Evolutionary conservation across 2,329 filamentous ascomycete genomes (phyloP), one percentile per base, ranked within the genome.

Genomic region (Xylariaceae sp.): DNA sequence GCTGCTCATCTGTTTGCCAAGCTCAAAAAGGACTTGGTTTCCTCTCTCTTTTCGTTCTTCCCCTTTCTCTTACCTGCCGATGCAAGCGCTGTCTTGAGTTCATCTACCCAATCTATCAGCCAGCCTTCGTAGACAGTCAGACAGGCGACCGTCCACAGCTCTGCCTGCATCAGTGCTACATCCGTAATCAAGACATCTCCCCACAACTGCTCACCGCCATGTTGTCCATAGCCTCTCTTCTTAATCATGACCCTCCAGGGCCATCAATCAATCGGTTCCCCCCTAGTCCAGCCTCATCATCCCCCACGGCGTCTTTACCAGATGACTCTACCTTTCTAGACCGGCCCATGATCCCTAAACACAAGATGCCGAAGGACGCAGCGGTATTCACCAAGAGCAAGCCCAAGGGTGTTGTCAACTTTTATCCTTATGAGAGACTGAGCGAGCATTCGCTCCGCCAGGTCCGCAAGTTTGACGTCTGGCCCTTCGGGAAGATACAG

Each of bases 401-500:
- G 56, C 77, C 84, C 29, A 85, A 86, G 60, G 90, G 89, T 2
- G 76, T 81, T 23, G 79, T 96, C 63, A 88, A 88, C 69, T 96
- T 88, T 68, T 82, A 82, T 18, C 90, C 93, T 0, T 88, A 85
- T 68, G 90, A 96, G 68, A 77, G 81, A 45, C 73, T 88, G 29
- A 82, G 89, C 61, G 78, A 82, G 20, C 70, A 77, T 20, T 78
- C 89, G 16, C 74, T 80, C 9, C 74, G 76, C 14, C 79, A 87
- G 60, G 83, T 95, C 58, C 75, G 76, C 40, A 78, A 77, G 40
- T 93, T 89, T 68, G 77, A 83, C 16, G 78, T 97, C 50, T 82
- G 80, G 52, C 89, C 90, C 0, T 78, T 87, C 62, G 84, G 84
- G 1, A 76, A 79, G 59, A 91, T 89, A 59, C 74, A 77, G 45